Conservation (phyloP, 2,329 filamentous ascomycete genomes). For the Paracoccidioides lutzii region DNA sequence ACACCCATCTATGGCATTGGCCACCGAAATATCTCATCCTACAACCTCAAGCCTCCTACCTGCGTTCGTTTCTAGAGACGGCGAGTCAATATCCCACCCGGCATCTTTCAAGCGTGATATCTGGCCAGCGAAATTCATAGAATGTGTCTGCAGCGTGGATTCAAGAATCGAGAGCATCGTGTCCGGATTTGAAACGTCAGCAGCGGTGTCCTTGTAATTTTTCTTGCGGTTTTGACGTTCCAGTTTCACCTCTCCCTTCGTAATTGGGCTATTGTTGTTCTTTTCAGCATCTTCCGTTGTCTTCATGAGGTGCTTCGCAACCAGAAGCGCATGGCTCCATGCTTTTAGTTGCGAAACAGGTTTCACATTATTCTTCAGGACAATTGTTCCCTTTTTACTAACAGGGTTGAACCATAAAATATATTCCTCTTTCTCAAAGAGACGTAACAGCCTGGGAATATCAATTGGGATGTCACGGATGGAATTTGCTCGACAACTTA, state of each 20-base stretch:
- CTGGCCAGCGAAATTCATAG: slow-evolving; percentile 35
- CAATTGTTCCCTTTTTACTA: slow-evolving; percentile 40
- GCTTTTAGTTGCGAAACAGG: slow-evolving; percentile 43
- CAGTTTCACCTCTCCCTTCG: neutral
- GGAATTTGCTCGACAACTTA: slow-evolving; percentile 9
- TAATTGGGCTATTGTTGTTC: neutral
- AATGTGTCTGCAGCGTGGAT: slow-evolving; percentile 26
- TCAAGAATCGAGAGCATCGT: slow-evolving; percentile 29
- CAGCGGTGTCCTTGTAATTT: slow-evolving; percentile 16
- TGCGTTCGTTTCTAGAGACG: slow-evolving; percentile 53
- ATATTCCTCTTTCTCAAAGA: slow-evolving; percentile 44
- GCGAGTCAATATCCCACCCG: slow-evolving; percentile 55
- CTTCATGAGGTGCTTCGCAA: slow-evolving; percentile 21
- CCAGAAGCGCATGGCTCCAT: slow-evolving; percentile 48
- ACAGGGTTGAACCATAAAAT: slow-evolving; percentile 45
- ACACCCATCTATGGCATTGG: too few species aligned
- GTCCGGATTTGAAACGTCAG: slow-evolving; percentile 21
- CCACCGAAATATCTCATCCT: neutral
- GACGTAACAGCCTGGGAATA: slow-evolving; percentile 36
- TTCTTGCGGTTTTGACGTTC: neutral
- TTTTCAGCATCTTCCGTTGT: neutral
- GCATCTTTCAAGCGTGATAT: slow-evolving; percentile 28
- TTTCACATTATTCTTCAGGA: slow-evolving; percentile 47
- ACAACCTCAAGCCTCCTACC: slow-evolving; percentile 30
- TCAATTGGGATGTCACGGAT: slow-evolving; percentile 25